Base-by-base conservation (phyloP, 345 rosid genomes). In the Raphanus raphanistrum region DNA sequence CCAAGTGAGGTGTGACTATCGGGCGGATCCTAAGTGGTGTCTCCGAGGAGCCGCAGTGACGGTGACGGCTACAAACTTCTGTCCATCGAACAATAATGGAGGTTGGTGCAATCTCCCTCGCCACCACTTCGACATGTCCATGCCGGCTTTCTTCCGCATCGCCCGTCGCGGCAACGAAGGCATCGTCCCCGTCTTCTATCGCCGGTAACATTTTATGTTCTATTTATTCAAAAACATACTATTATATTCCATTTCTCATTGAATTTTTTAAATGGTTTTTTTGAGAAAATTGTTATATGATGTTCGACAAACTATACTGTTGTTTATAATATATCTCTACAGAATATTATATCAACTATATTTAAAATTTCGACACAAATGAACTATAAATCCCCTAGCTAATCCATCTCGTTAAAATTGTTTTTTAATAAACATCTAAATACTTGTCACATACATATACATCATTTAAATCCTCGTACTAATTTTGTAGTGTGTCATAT, bases 61-160 rank as follows among this genome's bases (percentile, higher is more conserved):
- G 16, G 72, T 90, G 32, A 92, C 97, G 4, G 87, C 96, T 75
- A 92, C 97, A 82, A 88, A 92, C 52, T 89, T 90, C 75, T 89
- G 97, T 80, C 97, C 97, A 21, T 73, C 96, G 0, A 89, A 90
- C 71, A 88, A 92, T 62, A 87, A 84, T 8, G 87, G 92, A 12
- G 96, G 97, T 9, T 90, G 94, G 97, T 92, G 97, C 63, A 82
- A 92, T 75, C 87, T 86, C 9, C 96, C 97, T 45, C 89, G 78
- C 32, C 94, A 86, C 43, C 96, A 92, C 68, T 90, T 90, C 33
- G 97, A 92, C 78, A 84, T 92, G 97, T 89, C 97, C 59, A 64
- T 79, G 79, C 89, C 91, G 0, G 87, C 97, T 36, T 92, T 90
- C 85, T 81, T 88, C 54, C 87, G 87, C 66, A 89, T 92, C 15